Base-by-base conservation (phyloP, 805 yeast species). In the Lachancea sp. region DNA sequence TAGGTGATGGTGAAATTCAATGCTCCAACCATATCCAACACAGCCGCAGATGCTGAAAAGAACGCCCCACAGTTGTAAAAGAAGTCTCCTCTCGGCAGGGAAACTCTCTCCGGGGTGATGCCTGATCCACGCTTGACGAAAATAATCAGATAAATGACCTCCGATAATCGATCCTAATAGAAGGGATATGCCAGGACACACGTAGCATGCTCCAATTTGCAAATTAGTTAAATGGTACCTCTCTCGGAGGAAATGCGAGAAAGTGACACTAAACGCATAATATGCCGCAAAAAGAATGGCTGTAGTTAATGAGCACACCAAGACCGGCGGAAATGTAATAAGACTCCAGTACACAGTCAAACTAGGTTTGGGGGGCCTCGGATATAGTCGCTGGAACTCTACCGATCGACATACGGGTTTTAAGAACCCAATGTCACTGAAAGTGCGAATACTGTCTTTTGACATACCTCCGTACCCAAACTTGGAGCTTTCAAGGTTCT, bases 241-340 rank as follows among this genome's bases (percentile, higher is more conserved):
- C 0, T 56, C 48, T 29, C 65, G 56, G 24, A 76, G 54, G 7
- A 61, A 60, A 19, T 63, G 62, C 0, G 78, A 56, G 47, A 72
- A 71, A 1, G 76, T 70, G 8, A 76, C 74, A 45, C 71, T 70
- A 45, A 75, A 63, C 1, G 71, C 78, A 45, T 76, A 76, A 48
- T 74, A 76, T 15, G 72, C 63, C 3, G 79, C 74, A 58, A 76
- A 75, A n/a, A 74, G 47, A 4, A 75, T 49, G 1, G 75, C 77
- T 3, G 75, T 68, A 25, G 70, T 67, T 5, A 73, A 31, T 0
- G 78, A 70, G 35, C 73, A 66, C 5, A 74, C 40, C 1, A 68
- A 37, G 0, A 75, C 71, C 1, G 78, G 77, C n/a, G 54, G 54
- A 37, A 63, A 68, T 31, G 55, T 60, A 2, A 73, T 20, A 35